These are phyloP conservation scores for Colletotrichum echinochloae DNA, from an alignment of 2,329 filamentous ascomycete genomes.

Conservation along the genomic window DNA sequence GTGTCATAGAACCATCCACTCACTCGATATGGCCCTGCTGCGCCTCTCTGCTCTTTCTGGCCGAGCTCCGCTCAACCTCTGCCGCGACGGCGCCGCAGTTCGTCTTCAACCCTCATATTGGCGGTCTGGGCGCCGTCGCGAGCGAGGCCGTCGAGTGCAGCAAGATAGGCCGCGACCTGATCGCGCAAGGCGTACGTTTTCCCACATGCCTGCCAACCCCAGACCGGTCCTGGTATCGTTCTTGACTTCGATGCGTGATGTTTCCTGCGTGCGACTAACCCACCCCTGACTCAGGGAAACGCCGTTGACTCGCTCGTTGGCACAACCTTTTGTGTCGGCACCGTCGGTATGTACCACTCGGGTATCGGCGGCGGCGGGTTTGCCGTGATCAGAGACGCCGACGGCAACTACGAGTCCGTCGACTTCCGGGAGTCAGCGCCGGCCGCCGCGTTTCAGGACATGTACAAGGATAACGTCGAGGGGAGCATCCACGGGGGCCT, in stretches of 20 bases:
- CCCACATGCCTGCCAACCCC: background rate
- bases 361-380: conserved; percentile 94
- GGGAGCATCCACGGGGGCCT: conserved; percentile 80
- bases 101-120: conserved; percentile 42
- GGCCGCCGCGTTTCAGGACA: conserved; percentile 82
- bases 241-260: background rate
- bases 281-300: conserved; percentile 66
- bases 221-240: background rate
- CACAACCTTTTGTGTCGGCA: conserved; percentile 80
- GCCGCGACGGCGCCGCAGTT: conserved; percentile 37
- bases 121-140: conserved; percentile 72
- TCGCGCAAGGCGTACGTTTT: conserved; percentile 62
- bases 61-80: conserved; percentile 13
- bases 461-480: conserved; percentile 80
- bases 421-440: conserved; percentile 94
- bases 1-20: background rate
- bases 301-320: conserved; percentile 82
- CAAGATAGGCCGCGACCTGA: conserved; percentile 72
- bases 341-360: conserved; percentile 81
- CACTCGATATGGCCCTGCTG: conserved; percentile 16
- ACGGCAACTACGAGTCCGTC: conserved; percentile 85
- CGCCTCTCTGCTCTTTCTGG: conserved; percentile 18
- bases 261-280: conserved; percentile 6
- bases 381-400: conserved; percentile 78
- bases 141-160: conserved; percentile 78